Base-by-base conservation (phyloP, 2,329 filamentous ascomycete genomes). In the Fusarium sp. region DNA sequence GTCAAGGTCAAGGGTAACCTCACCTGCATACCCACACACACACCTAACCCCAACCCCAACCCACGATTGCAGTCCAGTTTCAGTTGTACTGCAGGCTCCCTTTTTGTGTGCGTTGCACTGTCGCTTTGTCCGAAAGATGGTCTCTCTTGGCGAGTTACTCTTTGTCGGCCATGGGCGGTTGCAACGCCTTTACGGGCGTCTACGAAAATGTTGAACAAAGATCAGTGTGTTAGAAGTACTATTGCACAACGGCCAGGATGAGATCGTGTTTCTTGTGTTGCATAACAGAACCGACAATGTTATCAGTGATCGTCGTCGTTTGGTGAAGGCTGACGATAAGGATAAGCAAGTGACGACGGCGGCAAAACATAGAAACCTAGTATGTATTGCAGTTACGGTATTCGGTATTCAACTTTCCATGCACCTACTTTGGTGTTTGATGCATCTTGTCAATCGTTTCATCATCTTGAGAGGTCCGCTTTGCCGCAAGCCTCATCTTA, bases 101-200 rank as follows among this genome's bases (percentile, higher is more conserved):
- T 43, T 34, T 55, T 20, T 27, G 25, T 25, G 29, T 53, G 29
- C 25, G 24, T 13, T 59, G 38, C 55, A 62, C 38, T 25, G 40
- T 71, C 68, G 63, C 63, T 48, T 44, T 68, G 67, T 38, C 63
- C 67, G 62, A 67, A 55, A 40, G 62, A 67, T 51, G 45, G 47
- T 52, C 44, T 40, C 65, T 30, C 65, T 69, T 59, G 54, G 67
- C 62, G 40, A 63, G 55, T 69, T 45, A 58, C 59, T 74, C 56
- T 60, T 70, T 65, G 51, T 61, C 57, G 57, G 51, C 48, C 55
- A 53, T 32, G 13, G 12, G 44, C 63, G 58, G 67, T 51, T 46
- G 58, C 40, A 68, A 52, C 44, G 45, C 45, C 34, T 54, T 45
- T 60, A 55, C 47, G 67, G 63, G 67, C 67, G 67, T 54, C 46